phyloP scores from a whole-genome alignment of 306 rosid genomes.

The Neltuma alba region DNA sequence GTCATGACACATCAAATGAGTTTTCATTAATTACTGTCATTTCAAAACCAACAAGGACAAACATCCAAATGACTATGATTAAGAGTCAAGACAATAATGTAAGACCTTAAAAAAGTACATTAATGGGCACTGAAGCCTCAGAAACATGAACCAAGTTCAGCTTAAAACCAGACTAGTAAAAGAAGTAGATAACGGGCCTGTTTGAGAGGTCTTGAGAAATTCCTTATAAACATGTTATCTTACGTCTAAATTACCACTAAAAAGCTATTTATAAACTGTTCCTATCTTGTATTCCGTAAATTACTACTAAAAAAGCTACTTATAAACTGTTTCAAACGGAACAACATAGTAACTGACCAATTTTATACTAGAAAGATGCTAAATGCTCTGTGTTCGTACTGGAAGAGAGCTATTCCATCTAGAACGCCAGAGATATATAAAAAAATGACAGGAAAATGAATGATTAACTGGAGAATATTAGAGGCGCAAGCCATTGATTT shows the following conservation, averaged over 20 bases:
- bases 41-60: conserved; percentile 37
- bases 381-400: neutral
- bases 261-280: no score
- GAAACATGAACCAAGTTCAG: conserved; percentile 22
- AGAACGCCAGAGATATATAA: neutral
- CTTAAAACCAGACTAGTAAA: neutral
- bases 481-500: neutral
- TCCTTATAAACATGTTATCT: no score
- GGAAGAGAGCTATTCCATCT: neutral
- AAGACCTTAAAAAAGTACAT: conserved; percentile 28
- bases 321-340: no score
- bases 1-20: neutral
- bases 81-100: conserved; percentile 12
- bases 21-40: conserved; percentile 16
- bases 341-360: neutral
- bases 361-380: neutral
- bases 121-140: conserved; percentile 22
- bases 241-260: no score
- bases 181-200: neutral
- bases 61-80: conserved; percentile 16
- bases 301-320: no score
- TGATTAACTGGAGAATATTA: neutral
- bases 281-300: no score
- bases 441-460: neutral
- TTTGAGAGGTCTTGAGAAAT: no score